These are phyloP conservation scores for Paramecium biaurelia DNA, from an alignment of 73 alveolate species.

Conservation along the genomic window DNA sequence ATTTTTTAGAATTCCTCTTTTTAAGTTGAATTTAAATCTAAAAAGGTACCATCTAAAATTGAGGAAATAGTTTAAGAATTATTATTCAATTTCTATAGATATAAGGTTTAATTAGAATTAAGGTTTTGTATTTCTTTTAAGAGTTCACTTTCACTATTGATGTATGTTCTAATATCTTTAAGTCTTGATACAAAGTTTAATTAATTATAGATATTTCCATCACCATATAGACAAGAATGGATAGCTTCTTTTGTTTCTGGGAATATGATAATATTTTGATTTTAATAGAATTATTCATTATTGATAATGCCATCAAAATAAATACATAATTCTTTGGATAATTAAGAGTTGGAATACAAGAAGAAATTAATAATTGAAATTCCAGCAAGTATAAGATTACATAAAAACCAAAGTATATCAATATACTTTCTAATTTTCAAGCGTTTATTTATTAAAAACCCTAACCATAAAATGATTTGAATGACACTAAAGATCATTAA, in stretches of 20 bases:
- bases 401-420: background rate
- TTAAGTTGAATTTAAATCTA: background rate
- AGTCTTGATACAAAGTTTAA: background rate
- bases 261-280: background rate
- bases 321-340: background rate
- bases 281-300: background rate
- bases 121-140: background rate
- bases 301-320: background rate
- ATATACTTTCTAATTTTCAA: background rate
- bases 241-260: background rate
- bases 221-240: background rate
- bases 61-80: background rate
- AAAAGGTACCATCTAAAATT: background rate
- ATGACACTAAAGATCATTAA: background rate
- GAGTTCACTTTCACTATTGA: background rate
- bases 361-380: background rate
- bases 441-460: background rate
- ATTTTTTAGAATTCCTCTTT: background rate
- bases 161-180: background rate
- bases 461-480: background rate
- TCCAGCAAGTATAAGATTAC: background rate
- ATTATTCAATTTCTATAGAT: background rate
- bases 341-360: background rate
- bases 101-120: background rate
- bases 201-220: background rate